These are phyloP conservation scores for Aspergillus oerlinghausenensis DNA, from an alignment of 2,329 filamentous ascomycete species.

Conservation along the genomic window DNA sequence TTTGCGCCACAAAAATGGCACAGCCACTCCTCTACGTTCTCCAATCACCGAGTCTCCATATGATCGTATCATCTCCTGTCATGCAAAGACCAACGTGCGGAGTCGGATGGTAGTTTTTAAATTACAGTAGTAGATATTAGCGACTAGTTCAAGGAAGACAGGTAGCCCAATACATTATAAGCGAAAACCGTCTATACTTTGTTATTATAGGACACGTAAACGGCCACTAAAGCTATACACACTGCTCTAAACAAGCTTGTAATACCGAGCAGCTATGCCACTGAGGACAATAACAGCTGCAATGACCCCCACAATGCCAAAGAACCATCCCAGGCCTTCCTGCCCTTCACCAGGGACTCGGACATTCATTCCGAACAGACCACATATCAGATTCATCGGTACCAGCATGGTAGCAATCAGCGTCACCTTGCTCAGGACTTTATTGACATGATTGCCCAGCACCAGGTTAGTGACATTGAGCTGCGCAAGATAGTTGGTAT, in stretches of 20 bases:
- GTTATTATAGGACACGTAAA: background rate
- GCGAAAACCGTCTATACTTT: background rate
- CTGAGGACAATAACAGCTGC: conserved; percentile 37
- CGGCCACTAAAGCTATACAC: background rate
- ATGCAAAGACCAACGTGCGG: background rate
- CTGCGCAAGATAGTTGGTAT: conserved; percentile 95
- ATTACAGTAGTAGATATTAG: background rate
- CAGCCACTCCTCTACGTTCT: background rate
- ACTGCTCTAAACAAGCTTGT: conserved; percentile 35
- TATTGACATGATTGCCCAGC: conserved; percentile 82
- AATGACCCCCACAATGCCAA: conserved; percentile 47
- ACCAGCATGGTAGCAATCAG: conserved; percentile 93
- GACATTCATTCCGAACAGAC: conserved; percentile 51
- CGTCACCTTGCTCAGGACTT: conserved; percentile 90
- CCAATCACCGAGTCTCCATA: background rate
- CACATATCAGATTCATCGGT: conserved; percentile 84
- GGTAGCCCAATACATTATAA: background rate
- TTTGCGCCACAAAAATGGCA: background rate
- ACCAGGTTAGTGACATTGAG: conserved; percentile 87
- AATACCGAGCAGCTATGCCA: conserved; percentile 37
- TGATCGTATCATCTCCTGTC: background rate
- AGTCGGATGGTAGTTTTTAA: background rate
- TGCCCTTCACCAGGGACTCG: conserved; percentile 39
- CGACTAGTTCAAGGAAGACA: background rate
- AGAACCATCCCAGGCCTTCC: conserved; percentile 43